Base-by-base conservation (phyloP, 345 rosid species). In the Camelina neglecta region DNA sequence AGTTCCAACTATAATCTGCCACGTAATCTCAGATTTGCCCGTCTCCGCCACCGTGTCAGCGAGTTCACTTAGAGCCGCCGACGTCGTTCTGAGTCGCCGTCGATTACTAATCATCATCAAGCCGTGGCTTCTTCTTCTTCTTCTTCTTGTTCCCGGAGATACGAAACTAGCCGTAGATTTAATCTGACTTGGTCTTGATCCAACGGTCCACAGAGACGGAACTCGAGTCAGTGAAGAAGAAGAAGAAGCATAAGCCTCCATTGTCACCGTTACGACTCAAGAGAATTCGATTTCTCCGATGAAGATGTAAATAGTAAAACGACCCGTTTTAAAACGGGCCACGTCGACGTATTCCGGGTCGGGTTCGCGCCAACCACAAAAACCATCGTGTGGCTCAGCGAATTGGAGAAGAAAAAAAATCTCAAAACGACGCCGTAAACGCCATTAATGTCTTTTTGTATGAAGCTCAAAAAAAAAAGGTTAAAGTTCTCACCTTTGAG, bases 1-100 rank as follows among this genome's bases (percentile, higher is more conserved):
- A 51, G 97, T 75, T 72, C 98, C 97, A 4, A 84, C 90, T 16
- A 82, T 75, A 20, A 89, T 88, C 72, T 91, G 92, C 97, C 98
- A 93, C 7, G 91, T 87, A 72, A 89, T 71, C 57, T 82, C 88
- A 0, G 76, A 84, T 54, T 45, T 83, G 53, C 69, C 80, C 1
- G 87, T 78, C 63, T 81, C 89, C 8, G 77, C 79, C 29, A 76
- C 78, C 18, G 81, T 68, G 41, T 82, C 76, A 80, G 80, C 81
- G 11, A 82, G 81, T 11, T 75, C 80, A 26, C 76, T 47, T 0
- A 86, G 84, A 42, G 79, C 78, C 70, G 79, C 76, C 67, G 79
- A 47, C 38, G 78, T 75, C 26, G 75, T 56, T 71, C 69, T 62
- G 18, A 63, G 18, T 29, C 31, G 31, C 39, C 56, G 72, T 23